phyloP scores from a whole-genome alignment of 2,329 filamentous ascomycete species.

The Neodidymelliopsis sp. region DNA sequence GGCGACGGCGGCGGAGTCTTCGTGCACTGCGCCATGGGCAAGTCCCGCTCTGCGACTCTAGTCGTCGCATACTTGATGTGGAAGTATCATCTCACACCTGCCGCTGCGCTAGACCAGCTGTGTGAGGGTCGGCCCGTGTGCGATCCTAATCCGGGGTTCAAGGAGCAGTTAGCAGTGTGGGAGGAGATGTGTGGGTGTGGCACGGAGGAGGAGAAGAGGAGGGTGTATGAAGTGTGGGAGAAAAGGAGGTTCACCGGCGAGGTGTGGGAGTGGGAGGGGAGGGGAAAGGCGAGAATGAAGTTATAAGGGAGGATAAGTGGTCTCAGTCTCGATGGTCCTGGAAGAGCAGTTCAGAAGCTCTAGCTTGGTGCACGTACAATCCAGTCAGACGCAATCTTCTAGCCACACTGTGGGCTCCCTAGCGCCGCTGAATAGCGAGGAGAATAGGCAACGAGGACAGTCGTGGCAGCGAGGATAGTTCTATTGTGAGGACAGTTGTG shows the following conservation, averaged over 20 bases:
- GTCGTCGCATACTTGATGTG: constrained; percentile 46
- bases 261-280: constrained; percentile 52
- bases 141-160: constrained; percentile 45
- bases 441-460: too few relatives aligned
- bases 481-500: too few relatives aligned
- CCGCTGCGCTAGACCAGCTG: constrained; percentile 34
- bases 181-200: constrained; percentile 34
- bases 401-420: too few relatives aligned
- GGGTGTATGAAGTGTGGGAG: constrained; percentile 46
- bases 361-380: too few relatives aligned
- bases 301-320: too few relatives aligned
- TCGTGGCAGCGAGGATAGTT: too few relatives aligned
- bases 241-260: constrained; percentile 43
- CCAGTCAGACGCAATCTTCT: too few relatives aligned
- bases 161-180: constrained; percentile 44
- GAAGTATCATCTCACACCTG: constrained; percentile 29
- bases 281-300: too few relatives aligned
- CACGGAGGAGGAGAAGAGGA: constrained; percentile 25
- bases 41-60: constrained; percentile 42
- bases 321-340: too few relatives aligned
- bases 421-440: too few relatives aligned
- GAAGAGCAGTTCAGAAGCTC: too few relatives aligned
- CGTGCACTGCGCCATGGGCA: constrained; percentile 48
- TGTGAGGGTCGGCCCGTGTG: constrained; percentile 45
- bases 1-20: constrained; percentile 32